Percentiles rank a stretch among this genome's conserved stretches.
Conservation (phyloP, 768 basidiomycete species). For the Boletus rufocinnamomeus region DNA sequence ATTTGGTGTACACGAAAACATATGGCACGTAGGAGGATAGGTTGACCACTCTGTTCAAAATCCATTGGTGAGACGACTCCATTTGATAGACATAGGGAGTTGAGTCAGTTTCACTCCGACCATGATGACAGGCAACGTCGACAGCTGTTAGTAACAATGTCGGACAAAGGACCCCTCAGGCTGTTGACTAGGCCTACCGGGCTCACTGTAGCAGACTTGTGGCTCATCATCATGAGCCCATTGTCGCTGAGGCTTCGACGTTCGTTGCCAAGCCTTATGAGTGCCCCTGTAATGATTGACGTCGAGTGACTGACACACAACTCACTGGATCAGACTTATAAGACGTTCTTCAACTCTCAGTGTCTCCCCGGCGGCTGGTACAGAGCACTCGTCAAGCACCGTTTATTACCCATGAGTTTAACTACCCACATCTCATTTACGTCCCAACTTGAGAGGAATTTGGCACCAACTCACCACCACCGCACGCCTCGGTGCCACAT, state of each 20-base stretch:
- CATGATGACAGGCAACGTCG: too few relatives aligned
- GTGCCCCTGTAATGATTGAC: neutral
- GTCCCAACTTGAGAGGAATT: constrained; percentile 24
- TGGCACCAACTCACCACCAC: constrained; percentile 28
- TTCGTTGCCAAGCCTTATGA: constrained; percentile 30
- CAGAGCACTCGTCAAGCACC: constrained; percentile 23
- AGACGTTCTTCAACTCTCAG: constrained; percentile 24
- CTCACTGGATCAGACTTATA: constrained; percentile 28
- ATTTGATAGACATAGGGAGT: too few relatives aligned
- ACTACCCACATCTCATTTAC: constrained; percentile 29
- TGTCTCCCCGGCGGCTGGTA: constrained; percentile 28
- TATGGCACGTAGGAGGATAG: too few relatives aligned
- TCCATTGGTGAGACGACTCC: too few relatives aligned
- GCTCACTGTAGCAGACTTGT: constrained; percentile 28
- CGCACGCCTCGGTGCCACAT: constrained; percentile 24
- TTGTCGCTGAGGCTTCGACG: constrained; percentile 28
- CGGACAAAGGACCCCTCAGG: too few relatives aligned
- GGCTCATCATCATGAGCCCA: constrained; percentile 32
- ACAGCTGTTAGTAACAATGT: too few relatives aligned
- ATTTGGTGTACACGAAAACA: too few relatives aligned
- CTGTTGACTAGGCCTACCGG: too few relatives aligned
- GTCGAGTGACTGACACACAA: neutral
- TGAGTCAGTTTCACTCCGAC: too few relatives aligned
- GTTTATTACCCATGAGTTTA: constrained; percentile 24
- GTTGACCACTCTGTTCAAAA: too few relatives aligned